Evolutionary conservation across 495 filamentous ascomycete genomes (phyloP), one percentile per base, ranked within the genome.

Genomic region (Penicillium macrosclerotiorum): DNA sequence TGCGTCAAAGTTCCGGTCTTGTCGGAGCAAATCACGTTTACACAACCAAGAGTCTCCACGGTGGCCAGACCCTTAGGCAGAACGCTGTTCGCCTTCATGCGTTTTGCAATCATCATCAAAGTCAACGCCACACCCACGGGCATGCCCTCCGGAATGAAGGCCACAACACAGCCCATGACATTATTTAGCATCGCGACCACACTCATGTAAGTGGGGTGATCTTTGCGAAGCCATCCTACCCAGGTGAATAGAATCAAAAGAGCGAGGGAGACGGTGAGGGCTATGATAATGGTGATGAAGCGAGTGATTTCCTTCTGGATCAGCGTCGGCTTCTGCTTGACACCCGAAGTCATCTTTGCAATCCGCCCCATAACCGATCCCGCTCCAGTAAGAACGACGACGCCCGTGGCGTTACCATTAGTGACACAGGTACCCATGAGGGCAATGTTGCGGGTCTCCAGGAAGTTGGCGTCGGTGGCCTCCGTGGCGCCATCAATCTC

Each of bases 391-490:
- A 76, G 65, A 3, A 89, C 80, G 5, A 86, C 79, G 5, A 88
- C 55, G 6, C 83, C 86, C 12, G 71, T 65, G n/a, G 74, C 81
- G 43, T 69, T 82, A 2, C 85, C 86, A 17, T 78, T 81, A 4
- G 82, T 77, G 43, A 83, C 85, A 40, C 81, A 75, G 1, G 82
- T 88, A 23, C 86, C 85, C 67, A 84, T 82, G 17, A 90, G 60
- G n/a, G 82, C 85, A 34, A 89, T 83, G 49, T 81, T 84, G 17
- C 74, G 75, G 14, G 84, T 86, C 58, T 89, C 86, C 22, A 90
- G 77, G 52, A 86, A 89, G 59, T 89, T 89, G 17, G 71, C 63
- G 37, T 88, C 83, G 0, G 80, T 85, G 6, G 63, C 70, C 3
- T 88, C 75, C 7, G 80, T 75, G 2, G 77, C 69, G 4, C 79